phyloP scores from a whole-genome alignment of 805 yeast genomes.

The Metschnikowia lachancei region DNA sequence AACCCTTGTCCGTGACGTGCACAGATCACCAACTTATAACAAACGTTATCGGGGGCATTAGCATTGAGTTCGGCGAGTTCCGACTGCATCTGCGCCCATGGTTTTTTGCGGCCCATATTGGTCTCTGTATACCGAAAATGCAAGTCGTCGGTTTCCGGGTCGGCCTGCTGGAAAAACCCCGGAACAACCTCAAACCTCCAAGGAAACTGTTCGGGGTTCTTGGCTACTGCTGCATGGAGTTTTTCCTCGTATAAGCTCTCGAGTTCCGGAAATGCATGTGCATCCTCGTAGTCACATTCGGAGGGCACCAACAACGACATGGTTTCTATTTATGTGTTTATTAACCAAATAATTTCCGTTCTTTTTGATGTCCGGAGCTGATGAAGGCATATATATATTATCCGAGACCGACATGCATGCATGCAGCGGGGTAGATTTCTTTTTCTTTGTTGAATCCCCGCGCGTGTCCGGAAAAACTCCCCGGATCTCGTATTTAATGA shows the following conservation, averaged over 20 bases:
- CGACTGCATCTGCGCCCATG: conserved; percentile 39
- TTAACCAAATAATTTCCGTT: no score
- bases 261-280: conserved; percentile 20
- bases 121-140: conserved; percentile 42
- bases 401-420: not conserved
- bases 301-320: conserved; percentile 27
- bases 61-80: conserved; percentile 37
- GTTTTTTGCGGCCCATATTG: conserved; percentile 43
- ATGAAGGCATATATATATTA: not conserved
- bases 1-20: conserved; percentile 73
- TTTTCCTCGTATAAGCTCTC: conserved; percentile 11
- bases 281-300: conserved; percentile 26
- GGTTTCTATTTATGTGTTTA: not conserved
- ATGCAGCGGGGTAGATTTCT: not conserved
- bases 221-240: conserved; percentile 1
- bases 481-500: not conserved
- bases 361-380: no score
- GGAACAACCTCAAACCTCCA: conserved; percentile 49
- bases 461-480: not conserved
- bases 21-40: conserved; percentile 49
- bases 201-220: conserved; percentile 9
- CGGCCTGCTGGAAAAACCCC: conserved; percentile 52
- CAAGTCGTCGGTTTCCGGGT: conserved; percentile 43
- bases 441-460: not conserved
- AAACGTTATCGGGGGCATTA: conserved; percentile 34